Base-by-base conservation (phyloP, 2,329 filamentous ascomycete genomes). In the Verticillium isaacii region DNA sequence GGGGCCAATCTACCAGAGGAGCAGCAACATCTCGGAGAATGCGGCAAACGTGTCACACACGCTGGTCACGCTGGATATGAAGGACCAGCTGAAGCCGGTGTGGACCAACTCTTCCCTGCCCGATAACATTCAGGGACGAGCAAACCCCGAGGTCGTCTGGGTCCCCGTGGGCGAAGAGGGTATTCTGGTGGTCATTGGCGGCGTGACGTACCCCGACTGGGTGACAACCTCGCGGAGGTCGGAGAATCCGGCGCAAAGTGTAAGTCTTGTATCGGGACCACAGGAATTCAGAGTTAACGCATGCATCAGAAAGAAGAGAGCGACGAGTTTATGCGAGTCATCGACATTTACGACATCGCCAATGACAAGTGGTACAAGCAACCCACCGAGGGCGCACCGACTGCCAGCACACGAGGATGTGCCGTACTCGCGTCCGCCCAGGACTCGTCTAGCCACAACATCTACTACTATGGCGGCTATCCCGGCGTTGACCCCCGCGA, bases 401-500 rank as follows among this genome's bases (percentile, higher is more conserved):
- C 86, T 0, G 77, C 86, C 77, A 72, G 84, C 74, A 71, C 90
- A 75, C 72, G 89, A 81, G 81, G 89, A 70, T 95, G 92, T 69
- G 88, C 90, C 3, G 89, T 92, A 0, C 85, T 92, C 1, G 90
- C 86, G n/a, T 80, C 86, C 0, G 88, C 91, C 15, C 80, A 85
- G 55, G 90, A 93, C 70, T 81, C 80, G 37, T 90, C 89, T 12
- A 92, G 88, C 62, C 91, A 89, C 74, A 93, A 93, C 70, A 88
- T 96, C 58, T 93, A 94, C 78, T 92, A 91, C 76, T 95, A 92
- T 68, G 92, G 90, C 17, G 92, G 92, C 0, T 93, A 89, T 69
- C 76, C 86, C 62, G 86, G 84, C 0, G 66, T 87, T 6, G 62
- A 81, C 61, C 32, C 63, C 0, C 59, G 55, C 0, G 63, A 74